These are phyloP conservation scores for Exophiala bonariae DNA, from an alignment of 2,329 filamentous ascomycete genomes.

Conservation along the genomic window DNA sequence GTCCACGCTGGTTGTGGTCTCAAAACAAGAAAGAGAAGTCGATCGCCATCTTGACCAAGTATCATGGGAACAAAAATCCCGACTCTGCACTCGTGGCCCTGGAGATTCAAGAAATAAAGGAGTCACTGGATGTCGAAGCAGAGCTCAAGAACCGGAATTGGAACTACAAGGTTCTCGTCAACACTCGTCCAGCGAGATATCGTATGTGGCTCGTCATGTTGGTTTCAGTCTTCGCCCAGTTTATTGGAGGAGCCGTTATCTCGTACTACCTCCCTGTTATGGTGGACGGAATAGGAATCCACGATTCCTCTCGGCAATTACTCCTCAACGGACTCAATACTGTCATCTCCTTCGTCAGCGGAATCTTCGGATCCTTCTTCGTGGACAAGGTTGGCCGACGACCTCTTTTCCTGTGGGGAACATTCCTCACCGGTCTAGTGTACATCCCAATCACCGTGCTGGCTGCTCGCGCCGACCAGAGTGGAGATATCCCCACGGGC, in stretches of 20 bases:
- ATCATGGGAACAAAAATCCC: conserved; percentile 53
- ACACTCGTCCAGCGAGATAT: conserved; percentile 45
- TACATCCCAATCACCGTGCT: conserved; percentile 35
- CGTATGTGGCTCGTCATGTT: conserved; percentile 46
- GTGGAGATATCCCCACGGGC: too few species aligned
- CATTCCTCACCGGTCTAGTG: conserved; percentile 36
- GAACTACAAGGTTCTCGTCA: conserved; percentile 54
- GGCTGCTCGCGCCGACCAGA: conserved; percentile 30
- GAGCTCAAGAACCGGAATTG: conserved; percentile 42
- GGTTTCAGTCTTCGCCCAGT: conserved; percentile 36
- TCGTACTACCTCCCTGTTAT: conserved; percentile 10
- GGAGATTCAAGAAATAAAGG: conserved; percentile 32
- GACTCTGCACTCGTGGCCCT: conserved; percentile 29
- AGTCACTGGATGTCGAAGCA: conserved; percentile 12
- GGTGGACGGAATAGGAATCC: conserved; percentile 2
- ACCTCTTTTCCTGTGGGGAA: conserved; percentile 36
- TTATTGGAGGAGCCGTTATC: conserved; percentile 34
- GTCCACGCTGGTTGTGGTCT: conserved; percentile 61
- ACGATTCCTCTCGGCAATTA: conserved; percentile 1
- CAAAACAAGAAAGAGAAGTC: conserved; percentile 59
- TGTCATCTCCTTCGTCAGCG: conserved; percentile 41
- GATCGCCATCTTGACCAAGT: conserved; percentile 55
- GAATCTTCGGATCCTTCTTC: conserved; percentile 36
- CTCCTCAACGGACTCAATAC: conserved; percentile 39
- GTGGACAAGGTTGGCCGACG: conserved; percentile 40